Conservation (phyloP, 2,329 filamentous ascomycete species). For the Zymoseptoria ardabiliae region DNA sequence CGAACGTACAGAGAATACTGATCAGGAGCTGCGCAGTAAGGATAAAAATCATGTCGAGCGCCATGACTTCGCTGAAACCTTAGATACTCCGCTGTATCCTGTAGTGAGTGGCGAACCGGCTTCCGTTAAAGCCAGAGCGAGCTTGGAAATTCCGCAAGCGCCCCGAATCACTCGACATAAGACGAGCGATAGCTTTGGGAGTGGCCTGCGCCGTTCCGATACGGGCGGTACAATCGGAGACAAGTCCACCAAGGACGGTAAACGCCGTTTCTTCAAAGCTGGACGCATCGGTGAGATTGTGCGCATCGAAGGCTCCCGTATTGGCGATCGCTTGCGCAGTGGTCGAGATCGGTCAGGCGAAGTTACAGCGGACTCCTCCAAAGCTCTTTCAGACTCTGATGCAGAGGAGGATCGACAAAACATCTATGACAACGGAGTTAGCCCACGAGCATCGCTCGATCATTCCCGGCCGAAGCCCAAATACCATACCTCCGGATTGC, state of each 20-base stretch:
- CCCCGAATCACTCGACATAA: constrained; percentile 20
- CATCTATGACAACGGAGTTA: constrained; percentile 27
- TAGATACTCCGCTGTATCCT: constrained; percentile 10
- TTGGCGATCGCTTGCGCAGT: constrained; percentile 54
- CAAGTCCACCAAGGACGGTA: constrained; percentile 33
- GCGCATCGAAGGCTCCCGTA: constrained; percentile 54
- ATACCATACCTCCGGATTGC: constrained; percentile 40
- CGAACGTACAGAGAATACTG: constrained; percentile 18
- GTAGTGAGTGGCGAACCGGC: constrained; percentile 8
- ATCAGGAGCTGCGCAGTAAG: constrained; percentile 31
- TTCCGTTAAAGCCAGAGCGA: constrained; percentile 20
- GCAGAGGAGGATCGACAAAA: constrained; percentile 34
- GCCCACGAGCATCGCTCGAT: constrained; percentile 30
- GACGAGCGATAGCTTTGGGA: constrained; percentile 44
- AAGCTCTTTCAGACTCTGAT: constrained; percentile 42
- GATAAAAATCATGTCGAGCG: constrained; percentile 25
- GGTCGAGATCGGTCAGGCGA: constrained; percentile 43
- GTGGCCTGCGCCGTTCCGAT: constrained; percentile 29
- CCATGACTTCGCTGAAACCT: constrained; percentile 24
- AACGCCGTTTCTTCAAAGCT: constrained; percentile 66
- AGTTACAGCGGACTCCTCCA: constrained; percentile 36
- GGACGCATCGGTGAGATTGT: constrained; percentile 67
- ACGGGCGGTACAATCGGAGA: constrained; percentile 9
- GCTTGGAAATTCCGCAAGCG: constrained; percentile 33
- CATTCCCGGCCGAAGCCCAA: constrained; percentile 33